Evolutionary conservation across 1,284 basidiomycete genomes (phyloP).

Genomic region (Chiua sp.): DNA sequence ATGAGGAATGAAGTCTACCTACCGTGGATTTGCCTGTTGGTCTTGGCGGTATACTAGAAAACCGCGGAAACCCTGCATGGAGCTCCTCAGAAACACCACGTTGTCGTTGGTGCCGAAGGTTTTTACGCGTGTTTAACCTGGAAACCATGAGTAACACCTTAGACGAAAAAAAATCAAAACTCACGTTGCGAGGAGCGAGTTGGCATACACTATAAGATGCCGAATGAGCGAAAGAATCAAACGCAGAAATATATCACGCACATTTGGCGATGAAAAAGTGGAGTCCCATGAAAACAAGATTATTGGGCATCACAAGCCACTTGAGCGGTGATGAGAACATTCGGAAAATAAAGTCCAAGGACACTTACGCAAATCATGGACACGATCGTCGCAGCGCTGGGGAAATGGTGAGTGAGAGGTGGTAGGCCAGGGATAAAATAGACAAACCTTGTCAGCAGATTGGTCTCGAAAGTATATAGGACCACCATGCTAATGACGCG

Average conservation of each 20-base stretch:
- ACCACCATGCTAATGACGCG: constrained; percentile 53
- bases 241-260: constrained; percentile 26
- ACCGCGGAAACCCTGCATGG: constrained; percentile 37
- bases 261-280: constrained; percentile 57
- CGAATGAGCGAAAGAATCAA: background rate
- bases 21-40: constrained; percentile 15
- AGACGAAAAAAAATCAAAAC: constrained; percentile 2
- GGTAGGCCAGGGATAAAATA: background rate
- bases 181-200: constrained; percentile 40
- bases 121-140: constrained; percentile 36
- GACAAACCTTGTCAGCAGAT: constrained; percentile 52
- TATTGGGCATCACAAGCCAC: constrained; percentile 55
- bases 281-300: constrained; percentile 55
- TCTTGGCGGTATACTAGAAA: constrained; percentile 20
- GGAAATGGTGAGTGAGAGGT: background rate
- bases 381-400: constrained; percentile 50
- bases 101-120: constrained; percentile 34
- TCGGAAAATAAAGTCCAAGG: constrained; percentile 1
- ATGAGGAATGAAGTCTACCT: constrained; percentile 2
- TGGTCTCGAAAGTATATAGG: constrained; percentile 58
- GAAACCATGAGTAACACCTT: background rate
- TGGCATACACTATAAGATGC: constrained; percentile 36
- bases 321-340: constrained; percentile 34
- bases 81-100: constrained; percentile 36
- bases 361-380: constrained; percentile 54